Percentiles rank a stretch among this genome's conserved stretches.
These are phyloP conservation scores for Gossypioides kirkii DNA, from an alignment of 345 rosid species.

Conservation along the genomic window DNA sequence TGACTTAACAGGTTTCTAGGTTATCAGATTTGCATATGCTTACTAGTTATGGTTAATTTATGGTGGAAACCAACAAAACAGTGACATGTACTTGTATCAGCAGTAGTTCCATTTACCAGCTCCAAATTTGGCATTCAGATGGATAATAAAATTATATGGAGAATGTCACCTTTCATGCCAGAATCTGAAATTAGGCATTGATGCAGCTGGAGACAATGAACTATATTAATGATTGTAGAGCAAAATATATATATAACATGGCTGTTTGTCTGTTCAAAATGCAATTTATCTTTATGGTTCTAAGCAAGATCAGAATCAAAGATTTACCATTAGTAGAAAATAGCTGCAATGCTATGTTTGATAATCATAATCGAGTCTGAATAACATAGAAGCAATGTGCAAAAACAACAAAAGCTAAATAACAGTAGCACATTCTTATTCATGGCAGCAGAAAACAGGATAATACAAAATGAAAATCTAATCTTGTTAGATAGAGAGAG, in stretches of 20 bases:
- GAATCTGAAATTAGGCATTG: neutral
- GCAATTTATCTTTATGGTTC: neutral
- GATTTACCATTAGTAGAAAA: no score
- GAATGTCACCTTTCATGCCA: neutral
- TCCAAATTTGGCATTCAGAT: neutral
- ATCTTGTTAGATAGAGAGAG: neutral
- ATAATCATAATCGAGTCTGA: neutral
- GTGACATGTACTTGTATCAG: neutral
- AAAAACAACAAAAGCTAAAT: no score
- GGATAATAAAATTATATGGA: neutral
- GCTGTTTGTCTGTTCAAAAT: neutral
- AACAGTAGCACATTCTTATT: neutral
- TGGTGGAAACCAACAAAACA: neutral
- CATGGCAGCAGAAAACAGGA: neutral
- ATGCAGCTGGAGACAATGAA: neutral
- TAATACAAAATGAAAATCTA: neutral
- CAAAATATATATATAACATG: neutral
- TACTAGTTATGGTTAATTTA: neutral
- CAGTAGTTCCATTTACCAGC: neutral
- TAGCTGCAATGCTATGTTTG: no score
- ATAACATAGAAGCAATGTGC: neutral
- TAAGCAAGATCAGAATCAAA: no score
- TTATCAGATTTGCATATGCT: neutral
- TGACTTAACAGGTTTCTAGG: neutral
- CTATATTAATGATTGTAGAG: neutral